Evolutionary conservation across 306 rosid species (phyloP).

Genomic region (Lathyrus sativus): DNA sequence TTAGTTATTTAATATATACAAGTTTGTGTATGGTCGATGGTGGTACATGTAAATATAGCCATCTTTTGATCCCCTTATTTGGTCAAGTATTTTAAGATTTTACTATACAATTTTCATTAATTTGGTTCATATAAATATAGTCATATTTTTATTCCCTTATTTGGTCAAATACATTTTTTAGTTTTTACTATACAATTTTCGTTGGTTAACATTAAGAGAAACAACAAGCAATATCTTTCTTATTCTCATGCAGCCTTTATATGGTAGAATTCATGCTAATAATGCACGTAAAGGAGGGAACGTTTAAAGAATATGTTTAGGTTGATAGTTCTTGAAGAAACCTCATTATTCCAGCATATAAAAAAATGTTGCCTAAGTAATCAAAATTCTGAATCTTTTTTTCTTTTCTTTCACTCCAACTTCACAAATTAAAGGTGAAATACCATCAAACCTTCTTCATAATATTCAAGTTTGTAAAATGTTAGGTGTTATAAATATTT

Average conservation of each 20-base stretch:
- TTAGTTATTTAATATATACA: constrained; percentile 33
- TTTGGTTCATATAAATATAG: constrained; percentile 40
- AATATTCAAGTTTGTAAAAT: constrained; percentile 36
- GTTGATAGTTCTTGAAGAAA: constrained; percentile 48
- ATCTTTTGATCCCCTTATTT: constrained; percentile 29
- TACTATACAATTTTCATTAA: constrained; percentile 25
- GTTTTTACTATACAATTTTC: constrained; percentile 36
- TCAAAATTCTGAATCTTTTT: constrained; percentile 46
- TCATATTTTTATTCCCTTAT: constrained; percentile 30
- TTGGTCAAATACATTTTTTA: constrained; percentile 37
- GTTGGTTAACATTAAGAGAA: constrained; percentile 35
- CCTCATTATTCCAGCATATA: constrained; percentile 27
- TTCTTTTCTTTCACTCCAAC: constrained; percentile 62
- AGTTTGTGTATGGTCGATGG: constrained; percentile 45
- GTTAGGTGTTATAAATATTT: constrained; percentile 41
- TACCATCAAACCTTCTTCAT: constrained; percentile 44
- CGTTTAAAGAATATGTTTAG: constrained; percentile 53
- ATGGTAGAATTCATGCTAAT: constrained; percentile 35
- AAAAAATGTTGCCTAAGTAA: constrained; percentile 38
- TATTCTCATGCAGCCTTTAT: constrained; percentile 36
- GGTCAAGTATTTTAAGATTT: constrained; percentile 38
- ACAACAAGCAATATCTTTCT: background rate
- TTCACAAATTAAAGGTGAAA: constrained; percentile 30
- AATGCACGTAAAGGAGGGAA: constrained; percentile 46
- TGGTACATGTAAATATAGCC: constrained; percentile 42